These are phyloP conservation scores for Liriodendron chinense DNA, from an alignment of 164 flowering plant genomes.

Conservation along the genomic window DNA sequence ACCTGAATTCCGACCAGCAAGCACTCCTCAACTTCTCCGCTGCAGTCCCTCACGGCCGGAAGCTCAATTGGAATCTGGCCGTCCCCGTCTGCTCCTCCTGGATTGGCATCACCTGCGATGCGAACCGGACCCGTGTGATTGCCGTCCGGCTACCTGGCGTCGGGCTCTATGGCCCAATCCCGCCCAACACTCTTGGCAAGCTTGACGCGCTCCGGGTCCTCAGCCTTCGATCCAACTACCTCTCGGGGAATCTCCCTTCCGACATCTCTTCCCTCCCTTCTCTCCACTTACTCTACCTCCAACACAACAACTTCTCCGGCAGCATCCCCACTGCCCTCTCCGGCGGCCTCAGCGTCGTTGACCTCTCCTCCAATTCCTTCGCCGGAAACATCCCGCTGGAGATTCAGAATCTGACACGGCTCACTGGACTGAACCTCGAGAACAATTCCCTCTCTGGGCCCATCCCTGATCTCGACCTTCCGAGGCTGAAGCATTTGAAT, in stretches of 20 bases:
- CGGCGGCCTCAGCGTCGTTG: slow-evolving; percentile 45
- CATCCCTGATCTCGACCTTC: slow-evolving; percentile 44
- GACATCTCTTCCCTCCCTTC: slow-evolving; percentile 72
- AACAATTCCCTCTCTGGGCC: slow-evolving; percentile 55
- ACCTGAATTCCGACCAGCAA: slow-evolving; percentile 51
- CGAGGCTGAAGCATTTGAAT: slow-evolving; percentile 49
- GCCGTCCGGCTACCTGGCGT: slow-evolving; percentile 56
- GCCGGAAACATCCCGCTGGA: slow-evolving; percentile 59
- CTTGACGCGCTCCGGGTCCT: slow-evolving; percentile 54
- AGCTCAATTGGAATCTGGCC: slow-evolving; percentile 54
- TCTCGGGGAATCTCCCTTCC: slow-evolving; percentile 65
- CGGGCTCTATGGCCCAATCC: slow-evolving; percentile 60
- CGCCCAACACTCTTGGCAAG: slow-evolving; percentile 48
- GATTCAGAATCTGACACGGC: slow-evolving; percentile 48
- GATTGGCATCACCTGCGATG: slow-evolving; percentile 58
- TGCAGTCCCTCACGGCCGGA: slow-evolving; percentile 50
- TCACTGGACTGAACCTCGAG: slow-evolving; percentile 47
- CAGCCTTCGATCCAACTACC: slow-evolving; percentile 78
- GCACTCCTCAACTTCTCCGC: slow-evolving; percentile 64
- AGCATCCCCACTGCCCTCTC: slow-evolving; percentile 54
- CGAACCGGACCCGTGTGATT: slow-evolving; percentile 34
- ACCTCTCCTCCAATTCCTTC: slow-evolving; percentile 76
- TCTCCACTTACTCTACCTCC: slow-evolving; percentile 60
- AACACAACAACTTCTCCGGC: slow-evolving; percentile 78
- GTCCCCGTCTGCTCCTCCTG: slow-evolving; percentile 55